phyloP scores from a whole-genome alignment of 1,284 basidiomycete species.

The Vanrija sp. region DNA sequence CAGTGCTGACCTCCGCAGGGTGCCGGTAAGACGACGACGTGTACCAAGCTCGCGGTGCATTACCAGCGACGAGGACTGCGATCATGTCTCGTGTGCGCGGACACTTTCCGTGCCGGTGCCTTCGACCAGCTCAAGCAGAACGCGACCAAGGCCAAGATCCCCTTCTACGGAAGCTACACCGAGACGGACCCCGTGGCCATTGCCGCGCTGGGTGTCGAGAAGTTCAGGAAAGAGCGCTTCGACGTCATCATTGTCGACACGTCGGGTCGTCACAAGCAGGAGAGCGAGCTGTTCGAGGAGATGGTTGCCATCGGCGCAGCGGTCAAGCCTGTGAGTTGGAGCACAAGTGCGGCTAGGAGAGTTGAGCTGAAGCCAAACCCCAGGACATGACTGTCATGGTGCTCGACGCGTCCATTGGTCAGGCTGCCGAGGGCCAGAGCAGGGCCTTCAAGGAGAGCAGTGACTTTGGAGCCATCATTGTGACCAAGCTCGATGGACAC shows the following conservation, averaged over 20 bases:
- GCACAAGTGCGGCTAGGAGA: slow-evolving; percentile 2
- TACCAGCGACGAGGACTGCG: slow-evolving; percentile 97
- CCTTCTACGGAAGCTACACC: slow-evolving; percentile 98
- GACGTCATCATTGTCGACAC: slow-evolving; percentile 99
- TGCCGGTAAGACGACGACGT: slow-evolving; percentile 97
- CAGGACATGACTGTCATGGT: slow-evolving; percentile 81
- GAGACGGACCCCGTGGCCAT: slow-evolving; percentile 97
- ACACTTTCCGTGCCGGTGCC: slow-evolving; percentile 98
- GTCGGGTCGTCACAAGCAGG: slow-evolving; percentile 94
- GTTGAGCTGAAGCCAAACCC: slow-evolving; percentile 7
- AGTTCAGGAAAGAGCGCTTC: slow-evolving; percentile 97
- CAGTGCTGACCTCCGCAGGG: slow-evolving; percentile 56
- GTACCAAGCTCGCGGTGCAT: slow-evolving; percentile 94
- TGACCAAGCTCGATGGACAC: slow-evolving; percentile 99
- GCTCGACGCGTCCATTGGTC: slow-evolving; percentile 76
- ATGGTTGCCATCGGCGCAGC: slow-evolving; percentile 96
- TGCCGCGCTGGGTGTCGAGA: slow-evolving; percentile 87
- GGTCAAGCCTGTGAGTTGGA: slow-evolving; percentile 62
- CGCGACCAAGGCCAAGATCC: slow-evolving; percentile 96
- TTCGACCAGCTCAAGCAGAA: slow-evolving; percentile 92
- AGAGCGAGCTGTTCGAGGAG: slow-evolving; percentile 93
- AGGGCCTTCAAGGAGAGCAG: slow-evolving; percentile 97
- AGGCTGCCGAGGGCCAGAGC: slow-evolving; percentile 94
- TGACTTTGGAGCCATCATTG: slow-evolving; percentile 97
- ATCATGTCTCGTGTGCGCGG: slow-evolving; percentile 97